Percentiles rank a stretch among this genome's conserved stretches.
Conservation (phyloP, 2,329 filamentous ascomycete species). For the Stachybotrys chlorohalonatus region DNA sequence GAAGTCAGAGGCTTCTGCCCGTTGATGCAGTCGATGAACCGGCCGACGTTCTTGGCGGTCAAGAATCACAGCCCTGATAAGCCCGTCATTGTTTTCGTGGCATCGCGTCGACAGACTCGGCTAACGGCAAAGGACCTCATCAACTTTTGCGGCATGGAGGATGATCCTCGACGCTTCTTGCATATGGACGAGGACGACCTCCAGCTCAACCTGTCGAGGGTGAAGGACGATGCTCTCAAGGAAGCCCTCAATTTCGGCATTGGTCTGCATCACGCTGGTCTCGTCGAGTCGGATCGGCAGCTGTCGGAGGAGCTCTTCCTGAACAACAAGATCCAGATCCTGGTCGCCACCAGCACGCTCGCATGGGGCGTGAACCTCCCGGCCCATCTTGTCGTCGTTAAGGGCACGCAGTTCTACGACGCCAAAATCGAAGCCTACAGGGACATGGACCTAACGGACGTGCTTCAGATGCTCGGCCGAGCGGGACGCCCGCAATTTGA, state of each 20-base stretch:
- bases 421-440: constrained; percentile 96
- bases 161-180: constrained; percentile 88
- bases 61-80: constrained; percentile 95
- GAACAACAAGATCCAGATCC: constrained; percentile 95
- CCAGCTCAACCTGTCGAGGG: constrained; percentile 73
- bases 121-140: constrained; percentile 94
- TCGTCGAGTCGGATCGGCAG: constrained; percentile 89
- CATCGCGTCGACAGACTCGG: constrained; percentile 87
- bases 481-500: constrained; percentile 96
- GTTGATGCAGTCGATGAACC: constrained; percentile 98
- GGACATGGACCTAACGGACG: constrained; percentile 98
- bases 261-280: constrained; percentile 90
- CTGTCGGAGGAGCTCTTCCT: constrained; percentile 90
- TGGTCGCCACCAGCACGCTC: constrained; percentile 90
- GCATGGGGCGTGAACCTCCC: constrained; percentile 98
- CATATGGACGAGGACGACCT: constrained; percentile 93
- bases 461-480: constrained; percentile 94
- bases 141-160: constrained; percentile 97
- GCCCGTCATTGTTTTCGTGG: constrained; percentile 96
- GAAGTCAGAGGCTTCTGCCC: constrained; percentile 93
- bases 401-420: constrained; percentile 96
- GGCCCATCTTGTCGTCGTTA: constrained; percentile 93
- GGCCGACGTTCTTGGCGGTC: constrained; percentile 91
- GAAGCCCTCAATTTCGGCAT: constrained; percentile 98
- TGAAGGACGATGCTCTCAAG: constrained; percentile 86